phyloP scores from a whole-genome alignment of 2,329 filamentous ascomycete genomes.

The Fusarium sarcochroum region DNA sequence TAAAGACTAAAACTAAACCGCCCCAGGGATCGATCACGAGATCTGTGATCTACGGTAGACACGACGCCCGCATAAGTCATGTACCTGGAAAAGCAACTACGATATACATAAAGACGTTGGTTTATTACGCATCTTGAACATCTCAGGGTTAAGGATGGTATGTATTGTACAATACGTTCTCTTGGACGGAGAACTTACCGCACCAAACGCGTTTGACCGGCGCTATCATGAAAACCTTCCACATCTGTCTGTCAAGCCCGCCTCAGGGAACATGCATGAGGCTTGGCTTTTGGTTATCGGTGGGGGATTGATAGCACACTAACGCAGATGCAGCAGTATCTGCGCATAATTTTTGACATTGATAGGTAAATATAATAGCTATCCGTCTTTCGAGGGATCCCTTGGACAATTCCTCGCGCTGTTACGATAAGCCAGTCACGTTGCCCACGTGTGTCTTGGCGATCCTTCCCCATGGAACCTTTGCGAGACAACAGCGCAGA shows the following conservation, averaged over 20 bases:
- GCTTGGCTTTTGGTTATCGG: conserved; percentile 13
- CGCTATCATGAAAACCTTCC: conserved; percentile 37
- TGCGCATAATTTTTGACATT: conserved; percentile 4
- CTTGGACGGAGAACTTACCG: not conserved
- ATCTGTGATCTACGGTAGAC: not conserved
- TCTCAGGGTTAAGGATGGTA: not conserved
- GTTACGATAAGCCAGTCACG: conserved; percentile 44
- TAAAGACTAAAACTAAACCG: conserved; percentile 25
- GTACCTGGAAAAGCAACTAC: not conserved
- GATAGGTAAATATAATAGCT: conserved; percentile 3
- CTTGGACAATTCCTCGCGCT: not conserved
- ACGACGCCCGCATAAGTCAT: not conserved
- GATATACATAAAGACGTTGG: not conserved
- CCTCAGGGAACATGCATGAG: conserved; percentile 1
- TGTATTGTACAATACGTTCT: not conserved
- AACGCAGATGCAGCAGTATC: not conserved
- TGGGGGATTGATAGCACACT: not conserved
- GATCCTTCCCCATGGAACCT: conserved; percentile 35
- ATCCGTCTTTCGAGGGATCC: not conserved
- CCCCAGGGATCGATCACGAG: not conserved
- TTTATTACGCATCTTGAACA: not conserved
- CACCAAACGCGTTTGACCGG: conserved; percentile 14
- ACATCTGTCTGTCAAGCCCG: conserved; percentile 31
- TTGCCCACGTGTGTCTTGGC: conserved; percentile 49
- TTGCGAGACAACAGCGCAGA: conserved; percentile 10